Conservation (phyloP, 1,284 basidiomycete species). For the Trichosporon sp. region DNA sequence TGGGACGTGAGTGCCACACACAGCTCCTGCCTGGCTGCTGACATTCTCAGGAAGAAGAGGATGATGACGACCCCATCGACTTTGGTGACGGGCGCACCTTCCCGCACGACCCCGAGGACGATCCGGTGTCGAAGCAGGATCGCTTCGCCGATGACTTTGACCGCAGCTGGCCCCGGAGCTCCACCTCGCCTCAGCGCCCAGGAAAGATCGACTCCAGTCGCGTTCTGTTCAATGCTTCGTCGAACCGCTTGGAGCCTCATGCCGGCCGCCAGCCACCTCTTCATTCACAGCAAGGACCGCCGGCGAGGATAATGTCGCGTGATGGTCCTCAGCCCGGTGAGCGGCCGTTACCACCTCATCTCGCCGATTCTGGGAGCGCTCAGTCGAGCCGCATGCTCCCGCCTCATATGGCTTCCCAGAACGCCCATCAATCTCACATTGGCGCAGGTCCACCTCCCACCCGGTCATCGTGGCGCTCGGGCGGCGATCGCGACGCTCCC, state of each 20-base stretch:
- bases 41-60: slow-evolving; percentile 74
- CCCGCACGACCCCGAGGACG: slow-evolving; percentile 30
- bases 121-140: slow-evolving; percentile 42
- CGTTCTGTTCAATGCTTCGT: slow-evolving; percentile 83
- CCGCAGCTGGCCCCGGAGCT: slow-evolving; percentile 74
- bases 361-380: slow-evolving; percentile 7
- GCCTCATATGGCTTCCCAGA: slow-evolving; percentile 31
- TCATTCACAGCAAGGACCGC: slow-evolving; percentile 31
- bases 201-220: slow-evolving; percentile 37
- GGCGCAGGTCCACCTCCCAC: slow-evolving; percentile 16
- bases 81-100: slow-evolving; percentile 86
- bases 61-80: slow-evolving; percentile 83
- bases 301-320: slow-evolving; percentile 47
- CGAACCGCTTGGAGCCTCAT: slow-evolving; percentile 69
- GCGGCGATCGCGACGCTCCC: slow-evolving; percentile 53
- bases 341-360: slow-evolving; percentile 26
- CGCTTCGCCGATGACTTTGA: slow-evolving; percentile 72
- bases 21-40: slow-evolving; percentile 1
- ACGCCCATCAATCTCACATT: neutral
- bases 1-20: slow-evolving; percentile 78
- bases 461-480: slow-evolving; percentile 22
- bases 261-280: slow-evolving; percentile 35
- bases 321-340: slow-evolving; percentile 15
- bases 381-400: slow-evolving; percentile 29
- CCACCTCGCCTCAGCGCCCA: slow-evolving; percentile 12